Evolutionary conservation across 1,139 yeast species (phyloP), one percentile per base, ranked within the genome.

Genomic region (Nakaseomyces glabratus): DNA sequence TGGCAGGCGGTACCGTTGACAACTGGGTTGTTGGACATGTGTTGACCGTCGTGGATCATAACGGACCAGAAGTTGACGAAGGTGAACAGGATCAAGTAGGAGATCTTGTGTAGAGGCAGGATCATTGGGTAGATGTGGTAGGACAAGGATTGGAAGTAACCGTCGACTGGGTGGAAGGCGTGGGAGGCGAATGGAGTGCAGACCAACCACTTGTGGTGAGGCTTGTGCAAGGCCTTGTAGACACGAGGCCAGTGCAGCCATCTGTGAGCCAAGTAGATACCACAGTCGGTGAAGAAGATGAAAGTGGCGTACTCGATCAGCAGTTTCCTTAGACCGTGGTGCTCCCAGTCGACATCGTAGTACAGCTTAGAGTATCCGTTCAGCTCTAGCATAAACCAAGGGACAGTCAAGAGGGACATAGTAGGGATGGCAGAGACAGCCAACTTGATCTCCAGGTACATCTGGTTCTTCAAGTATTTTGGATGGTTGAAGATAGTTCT

Each of bases 151-250:
- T 90, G 98, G 40, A 75, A 66, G 66, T 82, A 90, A 28, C 98
- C 98, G 55, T 90, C 98, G 36, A 90, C 79, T 10, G 98, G 98
- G 62, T 90, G 96, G 85, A 90, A 90, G 15, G 98, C 97, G 57
- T 88, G 97, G 9, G 95, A 85, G 1, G 98, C 98, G 63, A 81
- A 90, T 22, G 98, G 98, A 3, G 98, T 88, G 46, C 97, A 90
- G 35, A 90, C 96, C 52, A 90, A 77, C 98, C 98, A 90, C 65
- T 90, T 93, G 70, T 90, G 98, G 61, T 90, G 98, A n/a, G 97
- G 96, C 65, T 90, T 90, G 67, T 90, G 98, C 46, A 90, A 66
- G 21, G 56, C 60, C 67, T 81, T 88, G 72, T 90, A 90, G 26
- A 90, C 78, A 23, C 69, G 52, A 20, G 95, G 96, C 81, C 88